Percentiles rank a stretch among this genome's conserved stretches.
Evolutionary conservation across 345 rosid species (phyloP).

Genomic region (Eucalyptus polybractea): DNA sequence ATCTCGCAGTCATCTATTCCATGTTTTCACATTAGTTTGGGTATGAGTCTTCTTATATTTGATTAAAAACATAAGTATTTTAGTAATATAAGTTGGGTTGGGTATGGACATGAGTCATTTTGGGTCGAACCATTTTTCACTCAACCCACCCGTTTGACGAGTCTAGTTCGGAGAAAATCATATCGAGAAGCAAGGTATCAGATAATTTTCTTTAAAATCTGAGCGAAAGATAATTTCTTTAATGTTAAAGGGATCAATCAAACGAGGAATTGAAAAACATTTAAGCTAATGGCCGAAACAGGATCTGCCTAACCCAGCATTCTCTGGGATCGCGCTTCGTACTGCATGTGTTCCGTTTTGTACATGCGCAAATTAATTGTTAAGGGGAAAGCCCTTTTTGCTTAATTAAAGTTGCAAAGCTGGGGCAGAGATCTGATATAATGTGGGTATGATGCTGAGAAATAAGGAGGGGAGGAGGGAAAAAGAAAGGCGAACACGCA

Average conservation of each 20-base stretch:
- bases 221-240: neutral
- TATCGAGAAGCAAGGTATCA: accelerated
- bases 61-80: too few relatives aligned
- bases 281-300: neutral
- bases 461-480: neutral
- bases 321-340: neutral
- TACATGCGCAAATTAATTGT: neutral
- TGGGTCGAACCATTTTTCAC: too few relatives aligned
- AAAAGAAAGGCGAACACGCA: neutral
- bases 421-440: neutral
- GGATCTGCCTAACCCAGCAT: neutral
- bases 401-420: neutral
- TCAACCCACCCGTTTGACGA: accelerated
- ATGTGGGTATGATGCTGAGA: neutral
- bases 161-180: accelerated
- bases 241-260: neutral
- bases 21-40: neutral
- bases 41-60: too few relatives aligned
- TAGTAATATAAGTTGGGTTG: too few relatives aligned
- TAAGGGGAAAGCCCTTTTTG: neutral
- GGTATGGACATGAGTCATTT: neutral
- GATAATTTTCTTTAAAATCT: neutral
- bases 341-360: neutral
- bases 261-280: neutral
- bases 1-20: accelerated